Percentiles rank a stretch among this genome's conserved stretches.
These are phyloP conservation scores for Pleurostoma richardsiae DNA, from an alignment of 2,329 filamentous ascomycete species.

Conservation along the genomic window DNA sequence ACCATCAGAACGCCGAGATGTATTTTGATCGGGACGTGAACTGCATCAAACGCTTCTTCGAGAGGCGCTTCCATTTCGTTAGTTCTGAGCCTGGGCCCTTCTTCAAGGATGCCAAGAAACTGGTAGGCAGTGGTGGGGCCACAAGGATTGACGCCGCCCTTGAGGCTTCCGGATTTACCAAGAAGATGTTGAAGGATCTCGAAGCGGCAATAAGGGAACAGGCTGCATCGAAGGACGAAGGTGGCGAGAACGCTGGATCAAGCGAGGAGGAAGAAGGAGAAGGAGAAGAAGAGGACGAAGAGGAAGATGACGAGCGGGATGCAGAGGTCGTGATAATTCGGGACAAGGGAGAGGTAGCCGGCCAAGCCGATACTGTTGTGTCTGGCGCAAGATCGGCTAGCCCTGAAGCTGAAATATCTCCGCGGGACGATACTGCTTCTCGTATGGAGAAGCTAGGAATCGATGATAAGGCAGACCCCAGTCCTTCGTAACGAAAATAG, in stretches of 20 bases:
- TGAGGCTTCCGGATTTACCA: slow-evolving; percentile 90
- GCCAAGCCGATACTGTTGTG: slow-evolving; percentile 3
- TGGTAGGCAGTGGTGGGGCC: slow-evolving; percentile 57
- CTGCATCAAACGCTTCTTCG: slow-evolving; percentile 93
- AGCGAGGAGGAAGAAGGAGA: slow-evolving; percentile 27
- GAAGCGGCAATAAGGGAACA: slow-evolving; percentile 86
- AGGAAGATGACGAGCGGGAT: slow-evolving; percentile 19
- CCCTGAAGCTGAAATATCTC: too few species aligned
- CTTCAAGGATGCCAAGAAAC: slow-evolving; percentile 78
- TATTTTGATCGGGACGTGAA: slow-evolving; percentile 96
- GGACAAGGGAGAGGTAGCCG: slow-evolving; percentile 16
- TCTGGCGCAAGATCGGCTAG: too few species aligned
- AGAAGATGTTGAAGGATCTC: slow-evolving; percentile 93
- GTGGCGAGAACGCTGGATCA: slow-evolving; percentile 28
- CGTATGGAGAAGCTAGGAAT: too few species aligned
- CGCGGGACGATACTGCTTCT: too few species aligned
- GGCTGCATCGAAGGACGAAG: slow-evolving; percentile 39
- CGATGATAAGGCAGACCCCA: too few species aligned
- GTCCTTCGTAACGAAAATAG: too few species aligned
- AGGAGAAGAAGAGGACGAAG: slow-evolving; percentile 22
- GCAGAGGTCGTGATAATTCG: slow-evolving; percentile 19
- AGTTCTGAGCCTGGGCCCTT: slow-evolving; percentile 78
- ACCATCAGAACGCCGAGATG: slow-evolving; percentile 89
- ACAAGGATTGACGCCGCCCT: slow-evolving; percentile 80
- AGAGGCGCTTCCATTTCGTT: slow-evolving; percentile 81